Base-by-base conservation (phyloP, 116 monocot species). In the Zostera marina region DNA sequence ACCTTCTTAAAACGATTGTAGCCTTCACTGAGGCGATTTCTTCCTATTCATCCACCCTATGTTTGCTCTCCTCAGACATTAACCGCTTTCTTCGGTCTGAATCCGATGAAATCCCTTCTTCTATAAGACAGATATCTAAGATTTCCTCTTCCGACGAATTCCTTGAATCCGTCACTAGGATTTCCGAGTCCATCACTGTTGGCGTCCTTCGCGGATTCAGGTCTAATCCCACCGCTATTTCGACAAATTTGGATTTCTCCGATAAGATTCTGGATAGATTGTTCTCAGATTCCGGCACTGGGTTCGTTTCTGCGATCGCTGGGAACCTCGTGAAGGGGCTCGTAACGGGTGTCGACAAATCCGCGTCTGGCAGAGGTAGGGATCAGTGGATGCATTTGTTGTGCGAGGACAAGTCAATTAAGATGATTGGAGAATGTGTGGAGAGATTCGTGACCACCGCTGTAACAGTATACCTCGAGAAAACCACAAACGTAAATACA, bases 51-150 rank as follows among this genome's bases (percentile, higher is more conserved):
- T 79, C 77, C 14, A 62, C 79, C 43, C 51, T 82, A 38, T 57
- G 52, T 24, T 54, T 83, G 12, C 65, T 89, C 42, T 73, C 83
- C 10, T 56, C 65, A 47, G 96, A 98, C 48, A 60, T 98, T n/a
- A 78, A 74, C 44, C 70, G 44, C 0, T 98, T 98, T 67, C 77
- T 98, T 21, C 68, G 64, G 7, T 83, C 90, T 46, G 90, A 83
- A 8, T 76, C 85, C 47, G 75, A 83, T 68, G 78, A 78, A 21
- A 73, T 98, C n/a, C 90, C 98, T 16, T 7, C 20, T 11, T 74
- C 70, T 54, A 48, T 98, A 22, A 71, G 14, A 47, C 98, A 98
- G 58, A 12, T 83, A 24, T 74, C 79, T 17, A 98, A 86, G 76
- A 49, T 98, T 17, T 69, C 70, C 9, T 16, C 46, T 47, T 93